Evolutionary conservation across 352 stramenopile species (phyloP), one percentile per base, ranked within the genome.

Genomic region (Globisporangium nunn): DNA sequence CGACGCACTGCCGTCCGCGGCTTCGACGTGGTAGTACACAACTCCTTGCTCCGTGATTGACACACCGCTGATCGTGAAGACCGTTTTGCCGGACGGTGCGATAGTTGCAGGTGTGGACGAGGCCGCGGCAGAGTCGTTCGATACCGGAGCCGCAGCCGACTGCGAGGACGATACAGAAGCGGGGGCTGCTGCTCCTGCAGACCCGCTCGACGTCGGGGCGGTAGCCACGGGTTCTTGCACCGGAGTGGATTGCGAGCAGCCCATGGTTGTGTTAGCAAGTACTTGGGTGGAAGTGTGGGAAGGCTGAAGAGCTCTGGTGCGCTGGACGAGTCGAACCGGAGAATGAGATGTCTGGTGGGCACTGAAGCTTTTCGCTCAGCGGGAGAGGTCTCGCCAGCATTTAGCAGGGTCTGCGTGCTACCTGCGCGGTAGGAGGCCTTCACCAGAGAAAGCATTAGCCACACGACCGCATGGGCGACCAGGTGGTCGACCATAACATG

Each of bases 201-300:
- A 58, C 17, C 54, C 52, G 50, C 56, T 71, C 28, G 68, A 66
- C 4, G 58, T 28, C 46, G 70, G 58, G 2, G 67, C 67, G 29
- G 60, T 54, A 23, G 55, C 40, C 28, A 43, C 61, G 2, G 74
- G 61, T 51, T 85, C 72, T 5, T 81, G 68, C 2, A 70, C 74
- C 18, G 66, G 52, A 40, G 83, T 89, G 56, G 81, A 91, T 72
- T 91, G 81, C 44, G 59, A 72, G 66, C 81, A 91, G 70, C 81
- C 81, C 81, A 91, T 90, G 43, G 58, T 63, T 10, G 48, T 57
- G 62, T 48, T 62, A 35, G 11, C 8, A 17, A 44, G 33, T 59
- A 64, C 59, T 59, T 52, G 45, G 37, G n/a, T 56, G 37, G 45
- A 59, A 64, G 57, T 58, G 12, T 41, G 31, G n/a, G 15, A 8